Evolutionary conservation across 176 grass and related monocot genomes (phyloP), one percentile per base, ranked within the genome.

Genomic region (Oropetium thomaeum): DNA sequence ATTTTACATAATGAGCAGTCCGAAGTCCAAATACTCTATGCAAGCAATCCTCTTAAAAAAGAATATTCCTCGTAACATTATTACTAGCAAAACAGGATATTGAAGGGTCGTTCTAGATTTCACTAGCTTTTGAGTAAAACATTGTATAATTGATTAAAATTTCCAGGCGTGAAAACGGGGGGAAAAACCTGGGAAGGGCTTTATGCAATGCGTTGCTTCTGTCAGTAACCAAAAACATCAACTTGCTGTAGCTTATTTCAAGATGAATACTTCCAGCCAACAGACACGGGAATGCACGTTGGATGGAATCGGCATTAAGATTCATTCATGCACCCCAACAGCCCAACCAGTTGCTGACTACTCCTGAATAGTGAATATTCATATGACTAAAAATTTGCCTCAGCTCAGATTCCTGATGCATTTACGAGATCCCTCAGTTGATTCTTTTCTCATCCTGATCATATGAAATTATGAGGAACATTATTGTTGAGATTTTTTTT

Each of bases 231-330:
- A n/a, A n/a, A 37, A 33, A 12, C 71, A 71, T 14, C 47, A 23
- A 65, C 12, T 49, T 17, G 38, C 52, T 75, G 8, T 60, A 33
- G 49, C 49, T 20, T 82, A 66, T 32, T 20, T 30, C 60, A 44
- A 79, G 61, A 62, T 59, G 79, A 60, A 13, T 73, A 26, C 32
- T 72, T 73, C 66, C 79, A 73, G 40, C 49, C 41, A 79, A 58
- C 62, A 45, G 75, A 79, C 80, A 55, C 62, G 69, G 75, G 0
- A 41, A 45, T 44, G 80, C 43, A 79, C 80, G 44, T 62, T 79
- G 68, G 53, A 52, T 73, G 51, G 74, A 87, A 83, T 73, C 62
- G 20, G n/a, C 61, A 42, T 37, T 13, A 17, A 53, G 67, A 68
- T 73, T 78, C 41, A 22, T 49, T 82, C 63, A 39, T 72, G 42